Conservation (phyloP, 169 alveolate species). For the Plasmodium vivax region DNA sequence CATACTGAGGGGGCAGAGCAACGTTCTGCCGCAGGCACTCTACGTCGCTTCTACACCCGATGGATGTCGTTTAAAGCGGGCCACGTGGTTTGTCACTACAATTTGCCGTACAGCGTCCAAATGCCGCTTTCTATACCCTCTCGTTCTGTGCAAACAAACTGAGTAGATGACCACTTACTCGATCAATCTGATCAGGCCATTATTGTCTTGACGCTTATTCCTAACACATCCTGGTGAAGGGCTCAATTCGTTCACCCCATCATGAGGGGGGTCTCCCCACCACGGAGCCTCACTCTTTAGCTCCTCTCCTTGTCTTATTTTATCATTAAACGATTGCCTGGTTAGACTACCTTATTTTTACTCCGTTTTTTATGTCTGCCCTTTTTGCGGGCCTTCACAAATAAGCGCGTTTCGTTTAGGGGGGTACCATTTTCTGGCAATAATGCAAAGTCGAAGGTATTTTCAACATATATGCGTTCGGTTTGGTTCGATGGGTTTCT, state of each 20-base stretch:
- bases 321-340: background rate
- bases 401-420: background rate
- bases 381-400: background rate
- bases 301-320: background rate
- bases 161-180: background rate
- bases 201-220: background rate
- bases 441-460: slow-evolving; percentile 15
- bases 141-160: background rate
- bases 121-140: background rate
- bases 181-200: background rate
- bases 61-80: background rate
- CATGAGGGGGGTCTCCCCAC: background rate
- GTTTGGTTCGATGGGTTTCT: background rate
- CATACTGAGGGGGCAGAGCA: background rate
- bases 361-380: background rate
- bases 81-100: background rate
- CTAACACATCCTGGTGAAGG: background rate
- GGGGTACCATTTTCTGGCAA: background rate
- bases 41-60: background rate
- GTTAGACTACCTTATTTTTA: background rate
- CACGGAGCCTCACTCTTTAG: background rate
- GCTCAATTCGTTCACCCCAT: background rate
- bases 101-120: background rate
- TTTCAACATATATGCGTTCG: slow-evolving; percentile 17
- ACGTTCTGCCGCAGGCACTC: background rate